These are phyloP conservation scores for Trichoderma atroviride DNA, from an alignment of 2,329 filamentous ascomycete genomes.

Conservation along the genomic window DNA sequence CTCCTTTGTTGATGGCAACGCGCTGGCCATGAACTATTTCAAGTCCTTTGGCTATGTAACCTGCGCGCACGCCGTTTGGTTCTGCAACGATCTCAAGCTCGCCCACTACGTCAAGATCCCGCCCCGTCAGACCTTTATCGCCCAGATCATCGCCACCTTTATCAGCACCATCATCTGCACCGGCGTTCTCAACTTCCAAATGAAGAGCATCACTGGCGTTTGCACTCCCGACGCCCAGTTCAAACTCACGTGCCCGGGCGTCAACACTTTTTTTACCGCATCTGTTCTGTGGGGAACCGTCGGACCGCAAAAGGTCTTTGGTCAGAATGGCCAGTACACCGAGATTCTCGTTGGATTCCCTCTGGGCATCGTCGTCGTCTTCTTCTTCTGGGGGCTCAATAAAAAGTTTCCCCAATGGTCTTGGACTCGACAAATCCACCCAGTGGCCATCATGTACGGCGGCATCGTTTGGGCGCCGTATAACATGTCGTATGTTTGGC, in stretches of 20 bases:
- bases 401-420: slow-evolving; percentile 47
- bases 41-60: slow-evolving; percentile 56
- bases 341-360: slow-evolving; percentile 54
- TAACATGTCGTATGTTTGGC: slow-evolving; percentile 56
- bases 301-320: slow-evolving; percentile 55
- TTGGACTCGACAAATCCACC: slow-evolving; percentile 50
- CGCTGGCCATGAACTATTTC: slow-evolving; percentile 58
- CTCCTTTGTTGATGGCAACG: slow-evolving; percentile 53
- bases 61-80: slow-evolving; percentile 55
- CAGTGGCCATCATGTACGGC: slow-evolving; percentile 52
- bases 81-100: slow-evolving; percentile 53
- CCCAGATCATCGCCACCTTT: slow-evolving; percentile 61
- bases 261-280: slow-evolving; percentile 60
- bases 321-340: slow-evolving; percentile 51
- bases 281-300: slow-evolving; percentile 59
- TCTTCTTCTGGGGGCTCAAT: slow-evolving; percentile 45
- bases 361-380: slow-evolving; percentile 49
- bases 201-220: slow-evolving; percentile 52
- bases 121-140: slow-evolving; percentile 60
- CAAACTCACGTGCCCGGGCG: slow-evolving; percentile 54
- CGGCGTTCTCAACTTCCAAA: slow-evolving; percentile 53
- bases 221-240: slow-evolving; percentile 52
- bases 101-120: slow-evolving; percentile 64
- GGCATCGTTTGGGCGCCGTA: slow-evolving; percentile 52
- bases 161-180: slow-evolving; percentile 55